Percentiles rank a stretch among this genome's conserved stretches.
phyloP scores from a whole-genome alignment of 2,329 filamentous ascomycete species.

The Botrytis fabae region DNA sequence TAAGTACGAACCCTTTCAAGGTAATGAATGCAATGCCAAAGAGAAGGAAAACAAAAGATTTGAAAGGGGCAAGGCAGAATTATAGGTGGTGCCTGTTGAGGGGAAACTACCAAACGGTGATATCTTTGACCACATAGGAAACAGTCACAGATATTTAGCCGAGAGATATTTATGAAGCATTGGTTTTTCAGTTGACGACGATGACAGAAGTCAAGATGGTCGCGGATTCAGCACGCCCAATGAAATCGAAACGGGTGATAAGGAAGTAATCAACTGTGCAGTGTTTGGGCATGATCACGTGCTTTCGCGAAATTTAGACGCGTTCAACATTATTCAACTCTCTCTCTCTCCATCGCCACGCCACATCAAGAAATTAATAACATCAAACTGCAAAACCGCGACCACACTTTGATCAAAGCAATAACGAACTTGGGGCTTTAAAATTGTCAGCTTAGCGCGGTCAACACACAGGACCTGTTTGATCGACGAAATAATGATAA shows the following conservation, averaged over 20 bases:
- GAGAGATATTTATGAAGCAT: not conserved
- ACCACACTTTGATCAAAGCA: not conserved
- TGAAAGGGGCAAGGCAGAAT: not conserved
- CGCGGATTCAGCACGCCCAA: not conserved
- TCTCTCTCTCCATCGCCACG: not conserved
- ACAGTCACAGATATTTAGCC: not conserved
- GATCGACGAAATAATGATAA: conserved; percentile 33
- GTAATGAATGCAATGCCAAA: not conserved
- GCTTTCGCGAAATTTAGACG: not conserved
- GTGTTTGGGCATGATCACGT: not conserved
- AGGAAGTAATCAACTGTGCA: not conserved
- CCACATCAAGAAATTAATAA: conserved; percentile 1
- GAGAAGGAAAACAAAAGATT: too few species aligned
- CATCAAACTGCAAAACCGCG: not conserved
- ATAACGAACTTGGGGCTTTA: not conserved
- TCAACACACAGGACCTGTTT: not conserved
- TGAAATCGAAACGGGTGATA: not conserved
- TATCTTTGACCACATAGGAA: not conserved
- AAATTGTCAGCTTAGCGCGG: not conserved
- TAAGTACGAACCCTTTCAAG: not conserved
- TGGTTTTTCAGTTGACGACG: not conserved
- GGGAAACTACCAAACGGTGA: not conserved
- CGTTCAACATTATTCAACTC: not conserved
- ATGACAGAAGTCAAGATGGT: not conserved
- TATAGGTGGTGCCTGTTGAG: not conserved